Conservation (phyloP, 176 grass and related monocot species). For the Bonia amplexicaulis region DNA sequence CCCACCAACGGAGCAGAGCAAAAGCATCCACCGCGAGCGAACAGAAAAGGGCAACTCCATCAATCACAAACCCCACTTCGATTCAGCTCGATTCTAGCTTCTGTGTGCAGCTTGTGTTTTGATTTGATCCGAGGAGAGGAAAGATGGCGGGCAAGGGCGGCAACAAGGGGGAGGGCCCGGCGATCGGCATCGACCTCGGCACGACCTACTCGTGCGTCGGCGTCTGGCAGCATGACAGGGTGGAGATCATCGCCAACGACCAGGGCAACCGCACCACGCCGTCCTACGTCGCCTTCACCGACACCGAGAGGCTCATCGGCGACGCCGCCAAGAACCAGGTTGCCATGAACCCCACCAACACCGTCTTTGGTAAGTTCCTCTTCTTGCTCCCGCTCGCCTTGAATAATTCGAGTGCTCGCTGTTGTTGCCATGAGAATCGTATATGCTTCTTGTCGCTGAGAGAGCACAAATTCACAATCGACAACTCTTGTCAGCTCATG, state of each 20-base stretch:
- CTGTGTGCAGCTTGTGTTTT: neutral
- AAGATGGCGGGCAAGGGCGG: conserved; percentile 45
- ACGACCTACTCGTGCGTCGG: conserved; percentile 91
- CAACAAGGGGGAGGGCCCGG: conserved; percentile 81
- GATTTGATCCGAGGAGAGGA: neutral
- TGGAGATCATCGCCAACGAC: conserved; percentile 89
- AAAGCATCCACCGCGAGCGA: neutral
- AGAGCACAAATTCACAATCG: too few relatives aligned
- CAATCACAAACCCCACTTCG: too few relatives aligned
- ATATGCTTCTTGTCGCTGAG: too few relatives aligned
- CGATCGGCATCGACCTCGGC: conserved; percentile 89
- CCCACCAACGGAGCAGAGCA: neutral
- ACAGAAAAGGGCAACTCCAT: neutral
- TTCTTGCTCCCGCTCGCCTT: too few relatives aligned
- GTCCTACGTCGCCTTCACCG: conserved; percentile 76
- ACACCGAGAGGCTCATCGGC: conserved; percentile 73
- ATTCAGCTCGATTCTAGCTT: neutral
- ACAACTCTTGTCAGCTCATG: too few relatives aligned
- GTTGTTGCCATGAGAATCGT: neutral
- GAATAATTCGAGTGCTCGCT: neutral
- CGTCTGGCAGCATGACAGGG: conserved; percentile 84
- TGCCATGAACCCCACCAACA: conserved; percentile 91
- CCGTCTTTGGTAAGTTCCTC: conserved; percentile 70
- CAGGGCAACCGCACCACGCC: conserved; percentile 87
- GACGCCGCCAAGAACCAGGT: conserved; percentile 94